These are phyloP conservation scores for Santalum album DNA, from an alignment of 164 flowering plant genomes.

Conservation along the genomic window DNA sequence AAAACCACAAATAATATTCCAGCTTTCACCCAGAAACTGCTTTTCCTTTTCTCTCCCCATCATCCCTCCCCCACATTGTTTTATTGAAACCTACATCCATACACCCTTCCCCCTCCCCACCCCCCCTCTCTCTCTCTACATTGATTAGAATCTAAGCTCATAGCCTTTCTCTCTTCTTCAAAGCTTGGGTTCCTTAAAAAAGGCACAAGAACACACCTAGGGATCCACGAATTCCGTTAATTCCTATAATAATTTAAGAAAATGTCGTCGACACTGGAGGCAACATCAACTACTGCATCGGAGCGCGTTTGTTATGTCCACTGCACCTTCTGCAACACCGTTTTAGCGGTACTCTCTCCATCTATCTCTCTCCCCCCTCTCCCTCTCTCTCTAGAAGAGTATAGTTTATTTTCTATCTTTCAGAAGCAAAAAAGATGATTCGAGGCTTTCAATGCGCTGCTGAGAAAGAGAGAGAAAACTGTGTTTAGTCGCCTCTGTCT, in stretches of 20 bases:
- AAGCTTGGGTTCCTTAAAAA: too few relatives aligned
- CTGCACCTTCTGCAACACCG: slow-evolving; percentile 97
- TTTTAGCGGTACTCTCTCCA: slow-evolving; percentile 67
- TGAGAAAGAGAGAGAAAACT: too few relatives aligned
- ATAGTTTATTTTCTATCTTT: neutral
- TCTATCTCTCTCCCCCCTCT: slow-evolving; percentile 2
- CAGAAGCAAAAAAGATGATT: neutral
- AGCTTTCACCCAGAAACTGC: slow-evolving; percentile 4
- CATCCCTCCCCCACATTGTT: neutral
- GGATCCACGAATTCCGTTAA: slow-evolving; percentile 3
- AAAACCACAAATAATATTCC: neutral
- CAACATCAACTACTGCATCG: slow-evolving; percentile 23
- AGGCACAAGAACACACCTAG: neutral
- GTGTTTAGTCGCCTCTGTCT: too few relatives aligned
- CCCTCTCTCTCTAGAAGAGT: slow-evolving; percentile 2
- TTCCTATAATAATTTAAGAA: slow-evolving; percentile 9
- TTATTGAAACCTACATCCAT: too few relatives aligned
- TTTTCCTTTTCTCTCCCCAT: neutral
- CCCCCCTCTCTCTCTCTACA: too few relatives aligned
- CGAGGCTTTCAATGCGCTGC: neutral
- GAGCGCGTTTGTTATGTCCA: slow-evolving; percentile 86
- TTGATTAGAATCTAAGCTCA: too few relatives aligned
- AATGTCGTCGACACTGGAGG: slow-evolving; percentile 43
- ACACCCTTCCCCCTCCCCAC: too few relatives aligned
- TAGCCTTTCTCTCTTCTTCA: too few relatives aligned